phyloP scores from a whole-genome alignment of 805 yeast species.

The Tanozyma kutaoensis region DNA sequence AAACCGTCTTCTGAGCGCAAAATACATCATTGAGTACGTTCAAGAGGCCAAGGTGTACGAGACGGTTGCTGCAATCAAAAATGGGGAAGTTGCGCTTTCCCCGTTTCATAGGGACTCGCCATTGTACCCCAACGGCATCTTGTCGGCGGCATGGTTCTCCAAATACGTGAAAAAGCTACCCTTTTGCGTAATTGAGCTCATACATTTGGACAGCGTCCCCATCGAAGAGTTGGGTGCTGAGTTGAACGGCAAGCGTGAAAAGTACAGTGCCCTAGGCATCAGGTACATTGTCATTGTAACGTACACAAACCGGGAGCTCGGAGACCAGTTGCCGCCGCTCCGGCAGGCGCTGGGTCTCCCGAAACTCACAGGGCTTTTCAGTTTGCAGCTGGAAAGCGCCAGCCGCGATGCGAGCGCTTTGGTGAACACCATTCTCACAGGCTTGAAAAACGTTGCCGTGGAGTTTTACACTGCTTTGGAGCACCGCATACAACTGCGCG shows the following conservation, averaged over 20 bases:
- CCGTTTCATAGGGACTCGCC: slow-evolving; percentile 21
- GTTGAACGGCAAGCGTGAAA: slow-evolving; percentile 4
- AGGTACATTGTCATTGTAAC: slow-evolving; percentile 13
- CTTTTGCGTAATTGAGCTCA: slow-evolving; percentile 14
- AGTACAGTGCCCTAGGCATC: slow-evolving; percentile 4
- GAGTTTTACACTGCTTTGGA: slow-evolving; percentile 23
- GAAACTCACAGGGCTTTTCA: slow-evolving; percentile 15
- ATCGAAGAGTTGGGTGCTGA: no score
- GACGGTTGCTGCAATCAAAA: slow-evolving; percentile 1
- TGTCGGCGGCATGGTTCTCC: slow-evolving; percentile 20
- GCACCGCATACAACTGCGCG: slow-evolving; percentile 17
- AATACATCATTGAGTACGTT: slow-evolving; percentile 12
- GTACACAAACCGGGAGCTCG: slow-evolving; percentile 4
- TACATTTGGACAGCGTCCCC: slow-evolving; percentile 4
- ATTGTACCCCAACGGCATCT: slow-evolving; percentile 13
- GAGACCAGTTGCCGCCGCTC: slow-evolving; percentile 9
- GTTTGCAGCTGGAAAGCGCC: slow-evolving; percentile 9
- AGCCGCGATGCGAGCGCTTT: slow-evolving; percentile 16
- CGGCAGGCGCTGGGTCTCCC: slow-evolving; percentile 18
- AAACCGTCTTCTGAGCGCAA: slow-evolving; percentile 19
- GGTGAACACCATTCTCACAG: slow-evolving; percentile 15
- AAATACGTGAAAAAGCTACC: slow-evolving; percentile 20
- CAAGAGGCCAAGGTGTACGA: slow-evolving; percentile 1
- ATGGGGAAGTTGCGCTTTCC: slow-evolving; percentile 16
- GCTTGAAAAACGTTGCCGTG: slow-evolving; percentile 12